Evolutionary conservation across 116 monocot species (phyloP).

Genomic region (Dioscorea cayenensis): DNA sequence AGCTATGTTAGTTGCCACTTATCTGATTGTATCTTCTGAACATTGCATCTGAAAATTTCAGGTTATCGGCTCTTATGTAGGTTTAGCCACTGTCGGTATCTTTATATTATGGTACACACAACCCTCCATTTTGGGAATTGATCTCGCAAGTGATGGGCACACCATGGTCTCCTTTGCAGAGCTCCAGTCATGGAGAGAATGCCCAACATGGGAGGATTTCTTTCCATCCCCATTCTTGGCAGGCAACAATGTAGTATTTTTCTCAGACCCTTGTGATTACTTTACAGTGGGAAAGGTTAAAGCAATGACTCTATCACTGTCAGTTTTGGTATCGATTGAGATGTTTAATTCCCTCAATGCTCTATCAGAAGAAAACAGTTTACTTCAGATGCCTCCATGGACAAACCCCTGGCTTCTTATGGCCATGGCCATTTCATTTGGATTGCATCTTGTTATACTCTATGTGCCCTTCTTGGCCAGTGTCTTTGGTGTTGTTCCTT

Average conservation of each 20-base stretch:
- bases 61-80: conserved; percentile 82
- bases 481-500: conserved; percentile 69
- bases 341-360: conserved; percentile 87
- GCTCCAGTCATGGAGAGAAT: conserved; percentile 62
- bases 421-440: conserved; percentile 65
- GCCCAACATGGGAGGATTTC: conserved; percentile 60
- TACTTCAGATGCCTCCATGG: conserved; percentile 76
- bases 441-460: conserved; percentile 59
- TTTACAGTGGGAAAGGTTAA: conserved; percentile 67
- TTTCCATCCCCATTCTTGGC: conserved; percentile 47
- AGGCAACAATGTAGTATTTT: conserved; percentile 40
- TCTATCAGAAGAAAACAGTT: conserved; percentile 63
- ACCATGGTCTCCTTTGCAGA: conserved; percentile 50
- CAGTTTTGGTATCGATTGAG: conserved; percentile 72
- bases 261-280: conserved; percentile 70
- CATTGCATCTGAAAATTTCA: conserved; percentile 5
- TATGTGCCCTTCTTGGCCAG: conserved; percentile 54
- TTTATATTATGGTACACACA: conserved; percentile 80
- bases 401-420: conserved; percentile 70
- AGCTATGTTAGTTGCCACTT: neutral
- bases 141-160: conserved; percentile 63
- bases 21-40: neutral
- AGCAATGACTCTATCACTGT: conserved; percentile 61
- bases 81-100: conserved; percentile 71
- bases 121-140: conserved; percentile 65